Conservation (phyloP, 768 basidiomycete species). For the Cystofilobasidium macerans region DNA sequence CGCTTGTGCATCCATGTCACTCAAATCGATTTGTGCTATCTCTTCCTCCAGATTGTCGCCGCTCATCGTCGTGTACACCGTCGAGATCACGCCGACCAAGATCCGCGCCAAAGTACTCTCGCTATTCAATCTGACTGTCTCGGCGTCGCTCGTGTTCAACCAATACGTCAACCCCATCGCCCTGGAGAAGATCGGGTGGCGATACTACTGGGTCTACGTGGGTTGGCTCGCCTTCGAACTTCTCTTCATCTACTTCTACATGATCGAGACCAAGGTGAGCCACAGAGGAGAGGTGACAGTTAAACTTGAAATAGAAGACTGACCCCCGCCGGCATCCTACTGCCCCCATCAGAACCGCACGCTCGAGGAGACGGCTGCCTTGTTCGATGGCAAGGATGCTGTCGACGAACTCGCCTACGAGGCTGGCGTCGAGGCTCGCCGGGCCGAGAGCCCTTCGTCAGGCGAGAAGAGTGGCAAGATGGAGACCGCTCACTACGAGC, state of each 20-base stretch:
- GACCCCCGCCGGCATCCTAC: background rate
- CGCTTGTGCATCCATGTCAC: background rate
- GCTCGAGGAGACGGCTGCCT: slow-evolving; percentile 67
- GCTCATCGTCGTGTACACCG: slow-evolving; percentile 72
- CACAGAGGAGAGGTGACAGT: too few relatives aligned
- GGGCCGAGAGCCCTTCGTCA: too few relatives aligned
- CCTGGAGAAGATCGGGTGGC: slow-evolving; percentile 49
- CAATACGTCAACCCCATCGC: slow-evolving; percentile 66
- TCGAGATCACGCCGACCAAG: slow-evolving; percentile 74
- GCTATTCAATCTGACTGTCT: slow-evolving; percentile 42
- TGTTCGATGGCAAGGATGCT: slow-evolving; percentile 63
- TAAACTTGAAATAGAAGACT: slow-evolving; percentile 1
- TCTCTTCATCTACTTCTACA: slow-evolving; percentile 33
- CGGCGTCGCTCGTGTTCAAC: slow-evolving; percentile 72
- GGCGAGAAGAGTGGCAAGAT: too few relatives aligned
- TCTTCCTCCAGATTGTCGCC: slow-evolving; percentile 82
- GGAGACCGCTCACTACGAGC: too few relatives aligned
- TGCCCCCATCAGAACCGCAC: slow-evolving; percentile 40
- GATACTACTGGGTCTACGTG: slow-evolving; percentile 30
- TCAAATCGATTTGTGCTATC: background rate
- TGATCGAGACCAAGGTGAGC: slow-evolving; percentile 32
- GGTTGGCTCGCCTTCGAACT: slow-evolving; percentile 33
- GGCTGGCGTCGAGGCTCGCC: too few relatives aligned
- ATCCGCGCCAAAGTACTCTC: slow-evolving; percentile 5
- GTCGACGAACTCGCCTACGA: slow-evolving; percentile 34